phyloP scores from a whole-genome alignment of 805 yeast genomes.

The Yamadazyma insecticola region DNA sequence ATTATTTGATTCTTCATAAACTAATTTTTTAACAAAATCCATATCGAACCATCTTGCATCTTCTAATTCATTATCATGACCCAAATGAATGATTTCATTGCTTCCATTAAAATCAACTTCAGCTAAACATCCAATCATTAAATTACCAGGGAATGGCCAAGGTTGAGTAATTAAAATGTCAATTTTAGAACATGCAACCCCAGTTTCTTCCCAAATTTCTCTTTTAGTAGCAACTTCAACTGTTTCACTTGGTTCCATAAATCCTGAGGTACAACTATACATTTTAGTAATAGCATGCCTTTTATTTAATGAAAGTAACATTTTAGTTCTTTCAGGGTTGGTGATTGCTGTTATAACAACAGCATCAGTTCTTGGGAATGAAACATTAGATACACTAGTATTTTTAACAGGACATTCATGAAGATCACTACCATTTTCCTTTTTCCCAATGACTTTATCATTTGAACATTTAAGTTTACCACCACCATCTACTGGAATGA shows the following conservation, averaged over 20 bases:
- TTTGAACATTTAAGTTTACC: conserved; percentile 52
- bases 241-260: conserved; percentile 92
- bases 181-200: conserved; percentile 59
- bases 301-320: conserved; percentile 67
- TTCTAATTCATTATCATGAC: conserved; percentile 78
- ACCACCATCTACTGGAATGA: conserved; percentile 64
- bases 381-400: conserved; percentile 60
- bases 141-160: conserved; percentile 94
- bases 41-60: conserved; percentile 85
- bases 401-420: conserved; percentile 34
- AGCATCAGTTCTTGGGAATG: conserved; percentile 91
- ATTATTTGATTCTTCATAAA: conserved; percentile 17
- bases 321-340: conserved; percentile 52
- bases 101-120: conserved; percentile 64
- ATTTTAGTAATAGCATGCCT: conserved; percentile 51
- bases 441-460: conserved; percentile 8
- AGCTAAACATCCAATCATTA: conserved; percentile 91
- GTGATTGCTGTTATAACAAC: conserved; percentile 80
- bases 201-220: conserved; percentile 96
- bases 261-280: conserved; percentile 91
- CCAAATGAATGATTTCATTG: conserved; percentile 63
- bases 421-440: conserved; percentile 11
- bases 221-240: conserved; percentile 83
- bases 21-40: conserved; percentile 43
- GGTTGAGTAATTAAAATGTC: conserved; percentile 76